Evolutionary conservation across 257 asterid genomes (phyloP).

Genomic region (Buddleja alternifolia): DNA sequence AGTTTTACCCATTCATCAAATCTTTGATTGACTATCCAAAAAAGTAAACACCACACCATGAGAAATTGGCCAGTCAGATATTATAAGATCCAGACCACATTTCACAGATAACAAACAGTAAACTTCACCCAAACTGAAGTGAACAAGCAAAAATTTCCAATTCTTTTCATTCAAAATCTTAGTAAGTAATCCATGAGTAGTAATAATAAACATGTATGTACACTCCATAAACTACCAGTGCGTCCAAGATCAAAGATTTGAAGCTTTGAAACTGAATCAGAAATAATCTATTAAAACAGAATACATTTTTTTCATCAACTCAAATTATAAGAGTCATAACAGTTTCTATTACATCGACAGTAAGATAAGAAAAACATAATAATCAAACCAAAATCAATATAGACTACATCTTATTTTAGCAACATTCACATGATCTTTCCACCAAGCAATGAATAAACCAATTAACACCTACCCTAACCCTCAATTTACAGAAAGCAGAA

Average conservation of each 20-base stretch:
- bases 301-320: neutral
- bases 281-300: neutral
- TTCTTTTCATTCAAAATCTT: slow-evolving; percentile 13
- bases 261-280: neutral
- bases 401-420: neutral
- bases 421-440: neutral
- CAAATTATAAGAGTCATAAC: neutral
- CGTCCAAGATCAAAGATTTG: neutral
- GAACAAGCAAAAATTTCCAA: slow-evolving; percentile 16
- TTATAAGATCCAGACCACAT: slow-evolving; percentile 3
- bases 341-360: neutral
- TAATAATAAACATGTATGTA: neutral
- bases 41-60: slow-evolving; percentile 13
- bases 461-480: slow-evolving; percentile 39
- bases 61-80: neutral
- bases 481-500: neutral
- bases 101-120: neutral
- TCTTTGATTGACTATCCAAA: slow-evolving; percentile 77
- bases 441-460: neutral
- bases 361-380: neutral
- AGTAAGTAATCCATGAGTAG: slow-evolving; percentile 4
- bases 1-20: slow-evolving; percentile 96
- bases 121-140: slow-evolving; percentile 19
- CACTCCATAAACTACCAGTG: neutral
- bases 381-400: neutral